Conservation (phyloP, 1,284 basidiomycete genomes). For the Xanthoconium separans region DNA sequence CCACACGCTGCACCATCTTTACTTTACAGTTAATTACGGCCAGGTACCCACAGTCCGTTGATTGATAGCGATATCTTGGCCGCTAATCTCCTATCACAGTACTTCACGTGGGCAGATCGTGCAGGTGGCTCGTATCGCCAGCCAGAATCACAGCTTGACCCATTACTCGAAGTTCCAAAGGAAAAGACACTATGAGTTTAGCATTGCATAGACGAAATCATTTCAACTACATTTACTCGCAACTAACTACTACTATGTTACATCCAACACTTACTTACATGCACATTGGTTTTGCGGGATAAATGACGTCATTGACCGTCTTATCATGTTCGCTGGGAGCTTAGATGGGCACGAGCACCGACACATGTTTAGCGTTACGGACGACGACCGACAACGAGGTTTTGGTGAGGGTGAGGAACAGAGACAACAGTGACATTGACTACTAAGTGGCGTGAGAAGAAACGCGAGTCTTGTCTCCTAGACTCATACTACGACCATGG, state of each 20-base stretch:
- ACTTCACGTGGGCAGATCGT: constrained; percentile 95
- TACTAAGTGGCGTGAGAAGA: constrained; percentile 16
- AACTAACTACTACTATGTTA: constrained; percentile 20
- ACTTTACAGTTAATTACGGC: constrained; percentile 96
- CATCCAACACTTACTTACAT: background rate
- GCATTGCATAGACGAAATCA: constrained; percentile 10
- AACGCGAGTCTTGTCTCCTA: background rate
- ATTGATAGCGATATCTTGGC: background rate
- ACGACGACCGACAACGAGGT: background rate
- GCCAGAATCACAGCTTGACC: constrained; percentile 83
- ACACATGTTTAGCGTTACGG: too few species aligned
- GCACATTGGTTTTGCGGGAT: background rate
- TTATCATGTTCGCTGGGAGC: too few species aligned
- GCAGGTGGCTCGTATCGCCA: constrained; percentile 85
- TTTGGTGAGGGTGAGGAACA: background rate
- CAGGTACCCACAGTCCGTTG: constrained; percentile 30
- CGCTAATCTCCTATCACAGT: constrained; percentile 44
- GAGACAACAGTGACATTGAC: too few species aligned
- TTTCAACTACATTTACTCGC: constrained; percentile 18
- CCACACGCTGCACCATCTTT: constrained; percentile 94
- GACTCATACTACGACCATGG: constrained; percentile 16
- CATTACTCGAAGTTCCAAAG: constrained; percentile 68
- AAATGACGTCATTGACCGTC: background rate
- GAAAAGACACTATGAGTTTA: constrained; percentile 30
- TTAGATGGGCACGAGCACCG: too few species aligned